Evolutionary conservation across 75 land plant genomes (phyloP).

Genomic region (Adiantum capillusveneris): DNA sequence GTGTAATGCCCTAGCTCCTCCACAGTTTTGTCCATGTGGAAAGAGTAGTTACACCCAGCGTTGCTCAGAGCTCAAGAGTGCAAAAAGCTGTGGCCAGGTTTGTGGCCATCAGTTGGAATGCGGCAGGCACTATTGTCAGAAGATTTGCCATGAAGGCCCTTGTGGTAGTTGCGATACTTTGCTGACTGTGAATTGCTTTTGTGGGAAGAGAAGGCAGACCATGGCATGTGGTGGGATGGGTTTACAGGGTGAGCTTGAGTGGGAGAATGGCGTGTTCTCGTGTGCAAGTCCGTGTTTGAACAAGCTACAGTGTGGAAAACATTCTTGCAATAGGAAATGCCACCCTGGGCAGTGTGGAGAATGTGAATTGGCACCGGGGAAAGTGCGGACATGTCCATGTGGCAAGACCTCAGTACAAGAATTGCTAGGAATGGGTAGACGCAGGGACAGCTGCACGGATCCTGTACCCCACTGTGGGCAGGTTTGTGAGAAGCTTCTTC

Average conservation of each 20-base stretch:
- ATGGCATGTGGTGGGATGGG: conserved; percentile 68
- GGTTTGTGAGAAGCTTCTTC: conserved; percentile 54
- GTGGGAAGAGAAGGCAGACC: conserved; percentile 51
- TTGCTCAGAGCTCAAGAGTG: conserved; percentile 57
- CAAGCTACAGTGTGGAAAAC: conserved; percentile 66
- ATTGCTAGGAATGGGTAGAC: conserved; percentile 6
- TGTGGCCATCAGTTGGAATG: conserved; percentile 69
- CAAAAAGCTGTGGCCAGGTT: conserved; percentile 56
- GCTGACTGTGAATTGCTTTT: conserved; percentile 71
- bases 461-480: conserved; percentile 70
- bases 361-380: conserved; percentile 66
- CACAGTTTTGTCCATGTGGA: conserved; percentile 77
- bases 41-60: conserved; percentile 50
- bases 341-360: conserved; percentile 91
- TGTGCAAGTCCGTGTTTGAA: conserved; percentile 56
- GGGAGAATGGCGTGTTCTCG: conserved; percentile 55
- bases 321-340: conserved; percentile 56
- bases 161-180: conserved; percentile 58
- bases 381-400: conserved; percentile 70
- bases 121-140: conserved; percentile 66
- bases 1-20: conserved; percentile 81
- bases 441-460: conserved; percentile 72
- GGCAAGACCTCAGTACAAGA: conserved; percentile 57
- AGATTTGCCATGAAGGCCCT: conserved; percentile 66
- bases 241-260: conserved; percentile 57